Percentiles rank a stretch among this genome's conserved stretches.
phyloP scores from a whole-genome alignment of 1,284 basidiomycete species.

The Sporisorium graminicola region DNA sequence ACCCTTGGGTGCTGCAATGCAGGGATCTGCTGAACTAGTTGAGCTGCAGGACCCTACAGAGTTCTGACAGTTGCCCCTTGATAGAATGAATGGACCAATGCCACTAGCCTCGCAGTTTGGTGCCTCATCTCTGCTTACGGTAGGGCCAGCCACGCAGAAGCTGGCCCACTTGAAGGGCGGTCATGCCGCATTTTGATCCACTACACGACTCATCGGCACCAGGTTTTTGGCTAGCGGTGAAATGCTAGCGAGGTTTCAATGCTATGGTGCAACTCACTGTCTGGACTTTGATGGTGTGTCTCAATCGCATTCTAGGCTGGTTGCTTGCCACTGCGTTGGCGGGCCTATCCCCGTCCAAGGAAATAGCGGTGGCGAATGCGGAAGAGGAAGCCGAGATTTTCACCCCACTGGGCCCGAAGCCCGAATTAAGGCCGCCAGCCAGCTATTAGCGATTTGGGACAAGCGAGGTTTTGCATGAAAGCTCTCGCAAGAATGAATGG shows the following conservation, averaged over 20 bases:
- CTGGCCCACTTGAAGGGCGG: no score
- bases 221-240: background rate
- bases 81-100: no score
- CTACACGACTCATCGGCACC: background rate
- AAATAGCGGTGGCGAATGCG: background rate
- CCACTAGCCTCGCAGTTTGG: no score
- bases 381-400: background rate
- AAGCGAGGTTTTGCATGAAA: slow-evolving; percentile 3
- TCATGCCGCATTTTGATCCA: background rate
- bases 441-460: background rate
- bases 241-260: background rate
- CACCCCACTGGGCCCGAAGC: no score
- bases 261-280: background rate
- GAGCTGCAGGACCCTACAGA: no score
- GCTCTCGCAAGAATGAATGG: no score
- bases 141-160: no score
- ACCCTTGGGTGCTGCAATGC: background rate
- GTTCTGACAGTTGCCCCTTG: background rate
- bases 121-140: no score
- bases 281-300: background rate
- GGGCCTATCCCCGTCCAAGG: background rate
- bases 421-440: no score
- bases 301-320: background rate
- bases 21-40: background rate
- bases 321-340: background rate